phyloP scores from a whole-genome alignment of 2,329 filamentous ascomycete genomes.

The Aspergillus texensis region DNA sequence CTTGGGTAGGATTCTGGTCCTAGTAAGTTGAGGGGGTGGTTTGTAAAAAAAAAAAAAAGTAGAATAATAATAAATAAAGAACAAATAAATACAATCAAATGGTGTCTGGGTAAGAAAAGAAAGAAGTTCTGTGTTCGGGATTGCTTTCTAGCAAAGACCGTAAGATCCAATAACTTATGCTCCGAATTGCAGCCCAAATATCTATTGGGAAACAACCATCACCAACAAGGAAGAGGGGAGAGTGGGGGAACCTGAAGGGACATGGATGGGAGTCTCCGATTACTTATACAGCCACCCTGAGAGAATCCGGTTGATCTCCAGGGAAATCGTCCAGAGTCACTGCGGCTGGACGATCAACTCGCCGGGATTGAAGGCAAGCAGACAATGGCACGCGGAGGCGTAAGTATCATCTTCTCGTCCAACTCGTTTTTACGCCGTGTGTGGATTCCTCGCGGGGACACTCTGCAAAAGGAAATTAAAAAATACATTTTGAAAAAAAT shows the following conservation, averaged over 20 bases:
- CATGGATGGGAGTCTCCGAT: slow-evolving; percentile 10
- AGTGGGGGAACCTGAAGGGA: neutral
- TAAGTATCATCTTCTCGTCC: slow-evolving; percentile 5
- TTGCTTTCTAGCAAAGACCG: neutral
- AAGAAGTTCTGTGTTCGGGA: neutral
- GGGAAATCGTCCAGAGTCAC: neutral
- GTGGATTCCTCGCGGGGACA: neutral
- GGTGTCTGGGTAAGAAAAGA: neutral
- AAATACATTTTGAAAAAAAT: neutral
- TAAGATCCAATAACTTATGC: slow-evolving; percentile 10
- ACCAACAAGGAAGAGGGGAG: slow-evolving; percentile 7
- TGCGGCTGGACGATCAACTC: slow-evolving; percentile 4
- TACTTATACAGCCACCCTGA: slow-evolving; percentile 5
- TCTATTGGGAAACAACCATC: slow-evolving; percentile 11
- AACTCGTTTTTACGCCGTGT: neutral
- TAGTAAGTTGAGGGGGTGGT: slow-evolving; percentile 7
- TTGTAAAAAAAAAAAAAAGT: neutral
- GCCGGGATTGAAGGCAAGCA: neutral
- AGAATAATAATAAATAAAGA: neutral
- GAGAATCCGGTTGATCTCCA: neutral
- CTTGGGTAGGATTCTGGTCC: neutral
- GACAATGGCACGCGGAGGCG: slow-evolving; percentile 6
- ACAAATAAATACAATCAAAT: neutral
- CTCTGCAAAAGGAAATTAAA: neutral
- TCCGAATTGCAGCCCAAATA: slow-evolving; percentile 16